These are phyloP conservation scores for Aegle marmelos DNA, from an alignment of 345 rosid species.

Conservation along the genomic window DNA sequence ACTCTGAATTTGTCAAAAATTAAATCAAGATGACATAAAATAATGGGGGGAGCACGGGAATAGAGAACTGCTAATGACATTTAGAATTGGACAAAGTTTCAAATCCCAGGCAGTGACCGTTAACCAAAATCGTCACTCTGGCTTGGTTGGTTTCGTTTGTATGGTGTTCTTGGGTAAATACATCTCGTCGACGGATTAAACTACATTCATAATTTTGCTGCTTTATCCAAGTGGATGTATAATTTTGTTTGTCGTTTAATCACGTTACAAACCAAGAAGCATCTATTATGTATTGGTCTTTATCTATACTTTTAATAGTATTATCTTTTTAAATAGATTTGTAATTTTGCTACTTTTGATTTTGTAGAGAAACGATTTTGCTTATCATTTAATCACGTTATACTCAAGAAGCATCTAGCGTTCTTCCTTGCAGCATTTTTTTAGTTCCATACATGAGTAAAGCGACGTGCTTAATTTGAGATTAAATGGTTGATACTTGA, in stretches of 20 bases:
- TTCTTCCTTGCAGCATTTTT: background rate
- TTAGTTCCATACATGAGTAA: background rate
- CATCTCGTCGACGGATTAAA: background rate
- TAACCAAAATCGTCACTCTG: background rate
- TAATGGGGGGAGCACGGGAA: background rate
- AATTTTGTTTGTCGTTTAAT: background rate
- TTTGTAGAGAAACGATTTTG: background rate
- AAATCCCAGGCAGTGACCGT: slow-evolving; percentile 3
- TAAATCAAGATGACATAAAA: background rate
- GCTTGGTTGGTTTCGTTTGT: background rate
- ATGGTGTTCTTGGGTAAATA: background rate
- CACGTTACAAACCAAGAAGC: background rate
- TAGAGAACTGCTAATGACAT: background rate
- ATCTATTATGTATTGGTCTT: background rate
- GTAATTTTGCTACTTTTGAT: background rate
- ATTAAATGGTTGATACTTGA: background rate
- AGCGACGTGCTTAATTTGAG: background rate
- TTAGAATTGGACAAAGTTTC: background rate
- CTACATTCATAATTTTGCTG: background rate
- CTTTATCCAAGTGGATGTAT: background rate
- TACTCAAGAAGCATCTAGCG: background rate
- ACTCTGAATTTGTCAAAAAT: background rate
- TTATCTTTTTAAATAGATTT: background rate
- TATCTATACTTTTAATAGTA: background rate
- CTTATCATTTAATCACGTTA: background rate